Conservation (phyloP, 2,329 filamentous ascomycete species). For the Cladosporium sp. region DNA sequence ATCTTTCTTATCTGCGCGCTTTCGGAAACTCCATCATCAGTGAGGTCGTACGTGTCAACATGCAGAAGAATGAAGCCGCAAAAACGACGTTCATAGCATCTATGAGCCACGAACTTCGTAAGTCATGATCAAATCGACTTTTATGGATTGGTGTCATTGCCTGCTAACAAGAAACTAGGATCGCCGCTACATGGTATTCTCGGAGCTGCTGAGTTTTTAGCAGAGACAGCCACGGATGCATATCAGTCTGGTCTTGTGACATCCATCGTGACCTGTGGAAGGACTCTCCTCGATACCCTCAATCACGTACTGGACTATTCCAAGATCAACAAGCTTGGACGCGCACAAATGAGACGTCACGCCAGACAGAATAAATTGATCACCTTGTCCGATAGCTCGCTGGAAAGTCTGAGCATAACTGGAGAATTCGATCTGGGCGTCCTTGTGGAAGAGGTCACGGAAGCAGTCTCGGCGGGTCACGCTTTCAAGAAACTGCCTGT, state of each 20-base stretch:
- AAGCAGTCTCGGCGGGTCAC: constrained; percentile 52
- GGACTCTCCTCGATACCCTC: constrained; percentile 46
- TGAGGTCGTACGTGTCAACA: constrained; percentile 36
- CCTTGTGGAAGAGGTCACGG: constrained; percentile 51
- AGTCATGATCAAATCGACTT: background rate
- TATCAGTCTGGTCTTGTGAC: constrained; percentile 42
- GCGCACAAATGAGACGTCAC: constrained; percentile 22
- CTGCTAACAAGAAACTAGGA: background rate
- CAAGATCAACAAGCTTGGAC: constrained; percentile 40
- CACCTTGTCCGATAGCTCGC: constrained; percentile 25
- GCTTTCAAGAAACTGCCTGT: constrained; percentile 32
- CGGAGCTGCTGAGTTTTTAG: constrained; percentile 45
- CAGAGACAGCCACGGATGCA: constrained; percentile 39
- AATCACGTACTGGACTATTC: constrained; percentile 38
- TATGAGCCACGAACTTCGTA: constrained; percentile 48
- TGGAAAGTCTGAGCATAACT: constrained; percentile 30
- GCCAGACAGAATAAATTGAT: constrained; percentile 24
- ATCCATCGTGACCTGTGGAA: constrained; percentile 46
- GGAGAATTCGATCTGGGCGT: constrained; percentile 41
- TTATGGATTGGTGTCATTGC: background rate
- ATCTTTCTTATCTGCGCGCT: constrained; percentile 40
- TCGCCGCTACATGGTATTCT: constrained; percentile 44
- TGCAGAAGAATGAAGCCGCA: constrained; percentile 39
- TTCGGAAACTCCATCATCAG: constrained; percentile 40
- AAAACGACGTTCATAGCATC: constrained; percentile 49